Conservation (phyloP, 305 asterid genomes). For the Fraxinus ornus region DNA sequence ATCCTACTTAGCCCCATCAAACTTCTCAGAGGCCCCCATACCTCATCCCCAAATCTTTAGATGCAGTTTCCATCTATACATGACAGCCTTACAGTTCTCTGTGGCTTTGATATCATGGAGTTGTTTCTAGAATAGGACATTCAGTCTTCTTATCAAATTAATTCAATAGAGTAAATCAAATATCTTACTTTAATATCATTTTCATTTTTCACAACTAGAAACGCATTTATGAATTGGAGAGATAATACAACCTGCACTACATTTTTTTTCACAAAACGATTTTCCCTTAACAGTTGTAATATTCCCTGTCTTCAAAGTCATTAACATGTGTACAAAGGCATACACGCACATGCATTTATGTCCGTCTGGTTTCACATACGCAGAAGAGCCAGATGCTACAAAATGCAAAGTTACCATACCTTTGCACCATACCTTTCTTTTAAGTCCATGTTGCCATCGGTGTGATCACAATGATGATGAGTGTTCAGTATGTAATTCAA, state of each 20-base stretch:
- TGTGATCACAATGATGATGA: conserved; percentile 95
- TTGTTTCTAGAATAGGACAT: background rate
- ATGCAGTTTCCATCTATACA: background rate
- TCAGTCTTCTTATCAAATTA: background rate
- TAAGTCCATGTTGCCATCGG: conserved; percentile 87
- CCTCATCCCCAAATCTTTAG: background rate
- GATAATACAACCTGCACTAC: background rate
- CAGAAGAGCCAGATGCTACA: conserved; percentile 14
- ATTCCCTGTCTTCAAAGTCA: background rate
- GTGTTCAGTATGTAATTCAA: conserved; percentile 86
- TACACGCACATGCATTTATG: conserved; percentile 1
- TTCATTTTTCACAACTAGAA: no score
- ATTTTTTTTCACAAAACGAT: background rate
- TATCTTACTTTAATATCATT: no score
- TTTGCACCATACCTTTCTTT: conserved; percentile 97
- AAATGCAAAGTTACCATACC: conserved; percentile 54
- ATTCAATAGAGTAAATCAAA: background rate
- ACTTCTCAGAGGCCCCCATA: background rate
- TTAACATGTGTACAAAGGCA: background rate
- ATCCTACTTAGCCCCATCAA: background rate
- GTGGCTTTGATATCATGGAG: background rate
- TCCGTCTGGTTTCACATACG: background rate
- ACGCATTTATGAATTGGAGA: background rate
- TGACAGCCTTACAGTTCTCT: background rate
- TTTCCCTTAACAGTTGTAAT: conserved; percentile 1